Base-by-base conservation (phyloP, 2,329 filamentous ascomycete genomes). In the Claviceps fusiformis region DNA sequence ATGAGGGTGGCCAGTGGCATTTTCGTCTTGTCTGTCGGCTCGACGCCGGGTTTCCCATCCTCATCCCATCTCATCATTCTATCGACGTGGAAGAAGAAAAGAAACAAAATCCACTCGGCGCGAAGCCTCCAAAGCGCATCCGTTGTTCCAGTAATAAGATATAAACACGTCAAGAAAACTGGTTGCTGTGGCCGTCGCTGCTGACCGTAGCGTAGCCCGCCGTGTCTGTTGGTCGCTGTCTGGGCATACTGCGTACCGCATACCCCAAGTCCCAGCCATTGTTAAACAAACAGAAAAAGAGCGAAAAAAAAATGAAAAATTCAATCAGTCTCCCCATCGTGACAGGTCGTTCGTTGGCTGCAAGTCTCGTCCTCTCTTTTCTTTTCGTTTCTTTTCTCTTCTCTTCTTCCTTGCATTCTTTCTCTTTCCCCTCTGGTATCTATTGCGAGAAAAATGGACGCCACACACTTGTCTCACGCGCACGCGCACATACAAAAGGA, bases 271-370 rank as follows among this genome's bases (percentile, higher is more conserved):
- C 50, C 45, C 37, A 39, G 50, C 50, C 37, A 37, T 46, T 45
- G 46, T 35, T 53, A 37, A 45, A 56, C n/a, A 41, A 56, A 45
- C 50, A 48, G 50, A 27, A 8, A 10, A 43, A n/a, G 8, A n/a
- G 4, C n/a, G 8, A 47, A 33, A 35, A 33, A 33, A 24, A 24
- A 24, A 24, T 24, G 24, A 24, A 24, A 19, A 24, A 29, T 52
- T 43, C 52, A 56, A 56, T 24, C 47, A 47, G 48, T 17, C 11
- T 15, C 35, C 46, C 46, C 49, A 53, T 55, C 56, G 47, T 57
- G 19, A 50, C 39, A 50, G 45, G 50, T 53, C 56, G n/a, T 57
- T 37, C 56, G n/a, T 57, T 37, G 53, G 19, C 50, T 50, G 50
- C 45, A 47, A 24, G 15, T 48, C n/a, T 13, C 10, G 19, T 49